Base-by-base conservation (phyloP, 2,329 filamentous ascomycete genomes). In the Trichoderma sp. region DNA sequence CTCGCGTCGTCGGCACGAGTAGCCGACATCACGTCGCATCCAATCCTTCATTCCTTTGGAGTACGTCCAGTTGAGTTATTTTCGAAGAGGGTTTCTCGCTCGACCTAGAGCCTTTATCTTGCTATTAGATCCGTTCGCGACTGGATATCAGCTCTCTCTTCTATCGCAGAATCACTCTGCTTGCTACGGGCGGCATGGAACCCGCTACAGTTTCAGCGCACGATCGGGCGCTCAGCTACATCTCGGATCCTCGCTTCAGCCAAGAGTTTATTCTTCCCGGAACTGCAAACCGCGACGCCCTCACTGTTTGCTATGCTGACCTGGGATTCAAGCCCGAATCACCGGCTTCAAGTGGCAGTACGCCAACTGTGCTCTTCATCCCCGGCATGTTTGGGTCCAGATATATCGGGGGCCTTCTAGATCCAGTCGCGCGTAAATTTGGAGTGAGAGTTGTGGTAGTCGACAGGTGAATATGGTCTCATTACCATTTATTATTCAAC, bases 351-450 rank as follows among this genome's bases (percentile, higher is more conserved):
- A 57, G 32, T 36, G 23, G 64, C 47, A 67, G 3, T 9, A 67
- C 47, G 15, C 64, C 64, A 28, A 67, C 64, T 9, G 32, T 67
- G 23, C 30, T 67, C 13, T 67, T 67, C 23, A 67, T 67, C 11
- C 64, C 64, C 6, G 64, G 64, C 64, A 67, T 67, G 64, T 67
- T 67, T 67, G 64, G 64, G 4, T 57, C 64, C 2, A 67, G 64
- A 57, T 67, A 67, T 26, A 67, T 67, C 50, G 30, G 50, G 8
- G 50, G 32, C 2, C 23, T 57, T 17, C 12, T 67, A 6, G 64
- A 67, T n/a, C 50, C 20, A 8, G 23, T 57, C 6, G 64, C 64
- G 20, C 64, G 50, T 39, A 67, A 55, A 67, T 39, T 36, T 5
- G 50, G 64, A 23, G 64, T 67, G 15, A 50, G 64, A 8, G 64